Base-by-base conservation (phyloP, 2,329 filamentous ascomycete genomes). In the Diaporthe sp. region DNA sequence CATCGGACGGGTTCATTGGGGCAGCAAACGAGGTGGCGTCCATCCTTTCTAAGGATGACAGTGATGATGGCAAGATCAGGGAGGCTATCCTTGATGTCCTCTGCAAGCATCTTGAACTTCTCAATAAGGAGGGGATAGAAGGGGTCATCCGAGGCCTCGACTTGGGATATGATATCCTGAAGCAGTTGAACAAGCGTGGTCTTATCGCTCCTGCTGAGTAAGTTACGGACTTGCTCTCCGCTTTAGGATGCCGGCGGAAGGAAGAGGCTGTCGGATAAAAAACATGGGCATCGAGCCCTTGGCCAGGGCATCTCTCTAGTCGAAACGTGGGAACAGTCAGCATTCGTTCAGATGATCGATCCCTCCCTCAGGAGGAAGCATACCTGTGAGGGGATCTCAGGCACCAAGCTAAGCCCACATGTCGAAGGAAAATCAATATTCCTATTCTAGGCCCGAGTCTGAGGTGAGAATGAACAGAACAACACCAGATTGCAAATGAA, bases 21-120 rank as follows among this genome's bases (percentile, higher is more conserved):
- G 76, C 77, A 9, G 72, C 71, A 59, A 42, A 30, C 30, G 65
- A 70, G 63, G 75, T 61, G 73, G 72, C 50, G 73, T 77, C 74
- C 70, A 53, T 50, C 44, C 19, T 56, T 75, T 37, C n/a, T 32
- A 50, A 13, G 32, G 32, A 12, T 35, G 32, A 19, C 32, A 22
- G 22, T 61, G 56, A 59, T 6, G 58, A 72, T 44, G 61, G 74
- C 4, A 72, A 56, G 22, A 71, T 77, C 32, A 72, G 77, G 32
- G 74, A 74, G 27, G 73, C 58, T 13, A 74, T 78, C 42, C 66
- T 77, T n/a, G n/a, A 50, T 37, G 42, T n/a, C 8, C n/a, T 70
- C 32, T 71, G 35, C 32, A 32, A 71, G 32, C 58, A 44, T 42
- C 35, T 47, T 39, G 35, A 63, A 27, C 47, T 63, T 15, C 32